Conservation (phyloP, 169 alveolate species). For the Plasmodium gonderi region DNA sequence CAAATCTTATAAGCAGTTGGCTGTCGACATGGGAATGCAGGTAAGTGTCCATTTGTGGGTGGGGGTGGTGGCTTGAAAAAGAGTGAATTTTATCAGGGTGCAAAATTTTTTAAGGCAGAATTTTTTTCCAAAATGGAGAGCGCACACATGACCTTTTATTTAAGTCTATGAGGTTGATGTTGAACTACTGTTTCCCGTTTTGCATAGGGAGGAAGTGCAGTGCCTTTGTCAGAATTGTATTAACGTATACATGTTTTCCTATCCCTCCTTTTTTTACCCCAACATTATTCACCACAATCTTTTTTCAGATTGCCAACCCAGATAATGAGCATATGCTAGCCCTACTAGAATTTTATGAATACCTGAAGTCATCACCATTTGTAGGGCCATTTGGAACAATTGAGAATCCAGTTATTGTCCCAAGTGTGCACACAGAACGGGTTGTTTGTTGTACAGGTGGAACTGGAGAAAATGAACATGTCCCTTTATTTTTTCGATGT, state of each 20-base stretch:
- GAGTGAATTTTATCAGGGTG: no score
- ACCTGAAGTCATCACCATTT: constrained; percentile 89
- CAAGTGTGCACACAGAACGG: constrained; percentile 88
- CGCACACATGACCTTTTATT: no score
- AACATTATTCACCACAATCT: background rate
- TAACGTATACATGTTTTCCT: background rate
- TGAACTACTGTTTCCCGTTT: no score
- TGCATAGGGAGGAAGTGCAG: no score
- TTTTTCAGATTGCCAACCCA: constrained; percentile 80
- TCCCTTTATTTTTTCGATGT: constrained; percentile 88
- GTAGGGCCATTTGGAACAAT: constrained; percentile 93
- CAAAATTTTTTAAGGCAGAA: no score
- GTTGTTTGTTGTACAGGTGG: constrained; percentile 93
- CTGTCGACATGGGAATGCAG: constrained; percentile 90
- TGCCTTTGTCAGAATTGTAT: background rate
- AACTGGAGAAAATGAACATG: constrained; percentile 92
- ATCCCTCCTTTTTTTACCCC: background rate
- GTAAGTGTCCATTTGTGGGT: background rate
- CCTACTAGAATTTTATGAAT: constrained; percentile 90
- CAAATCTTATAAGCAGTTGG: constrained; percentile 89
- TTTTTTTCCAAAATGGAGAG: no score
- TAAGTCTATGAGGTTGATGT: no score
- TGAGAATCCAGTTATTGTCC: constrained; percentile 90
- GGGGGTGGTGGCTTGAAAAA: no score
- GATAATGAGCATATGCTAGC: constrained; percentile 90